phyloP scores from a whole-genome alignment of 1,139 yeast species.

The Blastobotrys arbuscula region DNA sequence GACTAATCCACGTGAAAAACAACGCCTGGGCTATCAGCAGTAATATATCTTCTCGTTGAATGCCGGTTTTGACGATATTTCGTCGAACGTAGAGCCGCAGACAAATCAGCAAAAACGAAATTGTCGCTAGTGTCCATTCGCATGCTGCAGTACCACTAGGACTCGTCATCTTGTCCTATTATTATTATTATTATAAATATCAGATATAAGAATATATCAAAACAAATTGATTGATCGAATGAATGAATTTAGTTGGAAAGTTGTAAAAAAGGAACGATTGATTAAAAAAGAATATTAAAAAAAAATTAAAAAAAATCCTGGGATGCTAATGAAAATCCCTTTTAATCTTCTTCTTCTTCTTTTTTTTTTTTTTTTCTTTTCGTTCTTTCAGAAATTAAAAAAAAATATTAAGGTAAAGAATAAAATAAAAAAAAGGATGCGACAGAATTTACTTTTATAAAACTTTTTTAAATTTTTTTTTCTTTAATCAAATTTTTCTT shows the following conservation, averaged over 20 bases:
- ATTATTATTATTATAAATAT: neutral
- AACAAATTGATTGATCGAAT: too few relatives aligned
- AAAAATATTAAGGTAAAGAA: too few relatives aligned
- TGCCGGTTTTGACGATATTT: conserved; percentile 23
- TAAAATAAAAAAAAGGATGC: too few relatives aligned
- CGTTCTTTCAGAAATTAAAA: too few relatives aligned
- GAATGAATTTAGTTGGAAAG: neutral
- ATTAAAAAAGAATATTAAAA: too few relatives aligned
- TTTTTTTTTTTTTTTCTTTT: neutral
- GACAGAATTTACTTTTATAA: too few relatives aligned
- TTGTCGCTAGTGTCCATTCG: conserved; percentile 27
- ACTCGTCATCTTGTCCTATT: conserved; percentile 7
- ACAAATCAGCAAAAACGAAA: conserved; percentile 20
- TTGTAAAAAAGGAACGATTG: neutral
- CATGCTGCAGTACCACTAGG: conserved; percentile 16
- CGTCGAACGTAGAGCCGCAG: conserved; percentile 26
- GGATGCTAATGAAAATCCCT: neutral
- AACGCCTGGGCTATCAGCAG: conserved; percentile 25
- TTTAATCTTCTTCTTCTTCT: neutral
- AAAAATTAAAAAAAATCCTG: too few relatives aligned
- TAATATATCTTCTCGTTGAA: conserved; percentile 28
- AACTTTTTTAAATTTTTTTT: too few relatives aligned
- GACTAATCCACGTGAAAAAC: conserved; percentile 28
- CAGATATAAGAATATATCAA: too few relatives aligned
- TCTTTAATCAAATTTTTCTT: too few relatives aligned